Percentiles rank a stretch among this genome's conserved stretches.
Conservation (phyloP, 1,139 yeast genomes). For the Wickerhamomyces sp. region DNA sequence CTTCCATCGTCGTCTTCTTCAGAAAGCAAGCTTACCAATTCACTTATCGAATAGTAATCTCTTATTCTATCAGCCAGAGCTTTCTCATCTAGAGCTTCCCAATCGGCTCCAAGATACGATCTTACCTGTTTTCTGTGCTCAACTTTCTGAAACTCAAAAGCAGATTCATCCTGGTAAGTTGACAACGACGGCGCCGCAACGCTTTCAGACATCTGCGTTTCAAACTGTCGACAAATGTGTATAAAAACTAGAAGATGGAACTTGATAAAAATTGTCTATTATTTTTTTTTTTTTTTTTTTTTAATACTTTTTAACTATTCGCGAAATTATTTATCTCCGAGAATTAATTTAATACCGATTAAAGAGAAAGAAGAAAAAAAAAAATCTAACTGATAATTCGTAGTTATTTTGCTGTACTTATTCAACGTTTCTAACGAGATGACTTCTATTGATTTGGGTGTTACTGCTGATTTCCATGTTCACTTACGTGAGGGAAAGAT, state of each 20-base stretch:
- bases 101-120: constrained; percentile 30
- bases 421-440: too few species aligned
- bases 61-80: constrained; percentile 32
- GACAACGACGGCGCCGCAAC: constrained; percentile 55
- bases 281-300: too few species aligned
- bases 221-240: not conserved
- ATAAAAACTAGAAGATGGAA: not conserved
- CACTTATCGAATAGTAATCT: constrained; percentile 50
- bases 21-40: constrained; percentile 37
- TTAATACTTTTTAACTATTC: too few species aligned
- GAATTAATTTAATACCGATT: too few species aligned
- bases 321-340: too few species aligned
- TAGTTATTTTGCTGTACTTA: too few species aligned
- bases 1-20: constrained; percentile 26
- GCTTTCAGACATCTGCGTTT: constrained; percentile 7
- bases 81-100: constrained; percentile 18
- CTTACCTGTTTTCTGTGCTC: constrained; percentile 30
- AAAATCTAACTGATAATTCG: too few species aligned
- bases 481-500: constrained; percentile 90
- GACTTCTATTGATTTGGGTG: constrained; percentile 48
- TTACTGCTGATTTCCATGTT: constrained; percentile 94
- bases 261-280: too few species aligned
- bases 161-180: constrained; percentile 51
- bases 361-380: too few species aligned
- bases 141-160: constrained; percentile 41